Evolutionary conservation across 345 rosid genomes (phyloP), one percentile per base, ranked within the genome.

Genomic region (Barbarea vulgaris): DNA sequence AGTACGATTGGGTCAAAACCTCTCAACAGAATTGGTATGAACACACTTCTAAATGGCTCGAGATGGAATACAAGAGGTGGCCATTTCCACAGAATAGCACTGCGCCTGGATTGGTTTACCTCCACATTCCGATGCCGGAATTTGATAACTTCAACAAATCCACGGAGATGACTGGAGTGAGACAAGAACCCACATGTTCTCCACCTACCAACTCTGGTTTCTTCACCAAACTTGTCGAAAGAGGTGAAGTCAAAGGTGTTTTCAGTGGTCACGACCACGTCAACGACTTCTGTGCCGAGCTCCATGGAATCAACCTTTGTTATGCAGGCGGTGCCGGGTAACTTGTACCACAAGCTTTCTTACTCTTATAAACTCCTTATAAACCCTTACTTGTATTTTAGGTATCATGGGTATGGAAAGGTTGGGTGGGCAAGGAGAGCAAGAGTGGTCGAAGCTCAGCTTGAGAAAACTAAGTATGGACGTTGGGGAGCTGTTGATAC

Each of bases 111-210:
- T 89, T 94, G 28, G 97, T 75, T 9, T 91, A 83, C 83, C 83
- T 94, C 78, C 98, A 94, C 84, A 94, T 94, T 55, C 98, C 97
- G 0, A 72, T 91, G 84, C 96, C 97, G 15, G 98, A 94, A 73
- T 90, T 88, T 61, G 42, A 73, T 36, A 67, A 67, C 21, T 87
- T 94, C 27, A 87, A 82, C 50, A 67, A 86, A n/a, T 77, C 96
- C 2, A 86, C 80, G 66, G 82, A 80, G 83, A 58, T 63, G 64
- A 87, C 82, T 9, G 97, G 98, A 22, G 91, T 82, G 54, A 87
- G 63, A 76, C 96, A 91, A 79, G 96, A 94, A 77, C 67, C 54
- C 4, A 87, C 91, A 48, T 81, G 91, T 84, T 83, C 87, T 27
- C 82, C 98, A 31, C 79, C 85, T 48, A 81, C 87, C 34, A 94